These are phyloP conservation scores for Lichtheimia ornata DNA, from an alignment of 371 early-diverging fungal genomes.

Conservation along the genomic window DNA sequence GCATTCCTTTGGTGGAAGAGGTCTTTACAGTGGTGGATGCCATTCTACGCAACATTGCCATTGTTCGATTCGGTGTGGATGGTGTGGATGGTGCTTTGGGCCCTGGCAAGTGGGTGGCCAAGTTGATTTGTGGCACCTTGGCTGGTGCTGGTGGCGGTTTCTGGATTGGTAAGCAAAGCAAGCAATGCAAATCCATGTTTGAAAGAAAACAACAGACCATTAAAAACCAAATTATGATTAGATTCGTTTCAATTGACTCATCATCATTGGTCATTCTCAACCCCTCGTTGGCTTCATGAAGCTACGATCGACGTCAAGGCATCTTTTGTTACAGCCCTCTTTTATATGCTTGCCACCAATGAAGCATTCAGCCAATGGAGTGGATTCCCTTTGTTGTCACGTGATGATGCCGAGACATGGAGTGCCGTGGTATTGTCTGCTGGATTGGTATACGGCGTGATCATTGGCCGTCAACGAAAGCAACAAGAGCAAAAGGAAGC, in stretches of 20 bases:
- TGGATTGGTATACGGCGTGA: conserved; percentile 9
- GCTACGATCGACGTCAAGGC: conserved; percentile 43
- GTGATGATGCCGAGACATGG: conserved; percentile 42
- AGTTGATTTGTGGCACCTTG: conserved; percentile 55
- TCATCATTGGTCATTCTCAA: conserved; percentile 46
- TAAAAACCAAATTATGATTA: conserved; percentile 7
- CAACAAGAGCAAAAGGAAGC: not conserved
- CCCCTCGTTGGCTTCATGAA: conserved; percentile 37
- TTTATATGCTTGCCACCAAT: conserved; percentile 24
- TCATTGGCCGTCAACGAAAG: not conserved
- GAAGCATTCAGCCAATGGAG: conserved; percentile 21
- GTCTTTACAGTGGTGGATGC: conserved; percentile 52
- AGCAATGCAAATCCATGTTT: not conserved
- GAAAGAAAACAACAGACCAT: not conserved
- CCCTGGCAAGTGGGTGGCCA: conserved; percentile 48
- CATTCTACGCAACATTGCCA: conserved; percentile 44
- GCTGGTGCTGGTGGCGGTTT: conserved; percentile 59
- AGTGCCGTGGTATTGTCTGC: conserved; percentile 28
- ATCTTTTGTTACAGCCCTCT: conserved; percentile 33
- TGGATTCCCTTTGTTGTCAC: conserved; percentile 19
- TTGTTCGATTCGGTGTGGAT: conserved; percentile 53
- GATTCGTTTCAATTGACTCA: conserved; percentile 49
- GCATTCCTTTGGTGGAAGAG: conserved; percentile 42
- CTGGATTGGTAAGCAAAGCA: conserved; percentile 42
- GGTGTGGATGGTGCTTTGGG: conserved; percentile 51